These are phyloP conservation scores for Ochromonas danica DNA, from an alignment of 108 stramenopile species.

Conservation along the genomic window DNA sequence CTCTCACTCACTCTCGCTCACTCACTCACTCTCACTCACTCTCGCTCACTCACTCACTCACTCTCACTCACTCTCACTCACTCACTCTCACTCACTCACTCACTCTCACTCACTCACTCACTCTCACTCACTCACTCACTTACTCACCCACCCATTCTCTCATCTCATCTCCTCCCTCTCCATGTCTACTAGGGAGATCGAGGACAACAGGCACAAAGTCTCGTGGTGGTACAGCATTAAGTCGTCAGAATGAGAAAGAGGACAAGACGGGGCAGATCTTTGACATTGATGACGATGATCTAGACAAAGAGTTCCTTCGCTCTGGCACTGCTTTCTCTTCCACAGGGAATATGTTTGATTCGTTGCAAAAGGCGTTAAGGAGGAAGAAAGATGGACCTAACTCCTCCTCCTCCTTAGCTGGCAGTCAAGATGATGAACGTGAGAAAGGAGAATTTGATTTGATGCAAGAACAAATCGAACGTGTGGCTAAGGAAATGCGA, in stretches of 20 bases:
- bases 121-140: no score
- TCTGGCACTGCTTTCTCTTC: no score
- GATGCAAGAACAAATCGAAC: constrained; percentile 1
- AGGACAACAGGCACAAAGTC: no score
- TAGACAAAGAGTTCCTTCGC: not conserved
- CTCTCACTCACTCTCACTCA: no score
- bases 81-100: no score
- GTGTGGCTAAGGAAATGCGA: not conserved
- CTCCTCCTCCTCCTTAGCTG: not conserved
- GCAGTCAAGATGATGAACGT: not conserved
- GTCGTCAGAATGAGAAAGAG: not conserved
- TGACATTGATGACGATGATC: constrained; percentile 7
- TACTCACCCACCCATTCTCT: no score
- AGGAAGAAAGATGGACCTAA: not conserved
- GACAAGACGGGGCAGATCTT: constrained; percentile 26
- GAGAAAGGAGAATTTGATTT: constrained; percentile 1
- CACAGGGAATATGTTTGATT: constrained; percentile 4
- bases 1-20: no score
- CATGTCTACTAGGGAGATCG: no score
- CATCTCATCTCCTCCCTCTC: no score
- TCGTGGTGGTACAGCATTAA: not conserved
- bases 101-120: no score
- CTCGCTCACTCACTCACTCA: no score
- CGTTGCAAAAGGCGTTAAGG: constrained; percentile 1
- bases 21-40: no score